These are phyloP conservation scores for Phalaenopsis equestris DNA, from an alignment of 106 monocot species.

Conservation along the genomic window DNA sequence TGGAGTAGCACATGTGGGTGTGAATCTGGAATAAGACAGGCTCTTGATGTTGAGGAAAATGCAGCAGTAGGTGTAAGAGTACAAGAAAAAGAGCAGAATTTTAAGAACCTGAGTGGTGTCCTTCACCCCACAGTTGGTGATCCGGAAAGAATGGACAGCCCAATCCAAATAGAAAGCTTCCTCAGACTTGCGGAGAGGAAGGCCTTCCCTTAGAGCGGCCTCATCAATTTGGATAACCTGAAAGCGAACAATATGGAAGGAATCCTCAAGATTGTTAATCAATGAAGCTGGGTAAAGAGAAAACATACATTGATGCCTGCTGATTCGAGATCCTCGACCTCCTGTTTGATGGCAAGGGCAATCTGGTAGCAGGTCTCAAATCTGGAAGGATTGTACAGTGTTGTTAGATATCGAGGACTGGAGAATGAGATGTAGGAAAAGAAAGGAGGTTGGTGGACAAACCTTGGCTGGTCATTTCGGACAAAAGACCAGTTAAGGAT, in stretches of 20 bases:
- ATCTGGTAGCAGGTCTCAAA: slow-evolving; percentile 31
- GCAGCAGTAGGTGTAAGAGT: neutral
- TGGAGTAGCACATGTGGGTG: slow-evolving; percentile 32
- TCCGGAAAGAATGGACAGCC: slow-evolving; percentile 31
- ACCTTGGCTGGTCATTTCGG: slow-evolving; percentile 28
- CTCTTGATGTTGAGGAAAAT: neutral
- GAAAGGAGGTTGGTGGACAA: neutral
- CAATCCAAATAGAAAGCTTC: slow-evolving; percentile 24
- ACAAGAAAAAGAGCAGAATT: neutral
- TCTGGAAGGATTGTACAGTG: slow-evolving; percentile 3
- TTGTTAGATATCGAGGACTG: neutral
- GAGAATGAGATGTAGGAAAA: neutral
- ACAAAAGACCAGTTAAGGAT: slow-evolving; percentile 32
- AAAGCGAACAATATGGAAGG: neutral
- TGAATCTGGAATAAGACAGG: slow-evolving; percentile 8
- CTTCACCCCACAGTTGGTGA: slow-evolving; percentile 23
- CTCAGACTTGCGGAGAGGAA: slow-evolving; percentile 28
- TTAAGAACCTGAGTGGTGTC: slow-evolving; percentile 24
- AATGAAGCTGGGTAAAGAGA: neutral
- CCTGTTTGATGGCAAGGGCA: slow-evolving; percentile 23
- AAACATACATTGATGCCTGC: slow-evolving; percentile 13
- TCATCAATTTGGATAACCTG: slow-evolving; percentile 28
- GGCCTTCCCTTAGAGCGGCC: slow-evolving; percentile 21
- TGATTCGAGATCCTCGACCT: slow-evolving; percentile 27
- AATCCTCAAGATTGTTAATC: neutral